Evolutionary conservation across 768 basidiomycete genomes (phyloP).

Genomic region (Lactarius sp.): DNA sequence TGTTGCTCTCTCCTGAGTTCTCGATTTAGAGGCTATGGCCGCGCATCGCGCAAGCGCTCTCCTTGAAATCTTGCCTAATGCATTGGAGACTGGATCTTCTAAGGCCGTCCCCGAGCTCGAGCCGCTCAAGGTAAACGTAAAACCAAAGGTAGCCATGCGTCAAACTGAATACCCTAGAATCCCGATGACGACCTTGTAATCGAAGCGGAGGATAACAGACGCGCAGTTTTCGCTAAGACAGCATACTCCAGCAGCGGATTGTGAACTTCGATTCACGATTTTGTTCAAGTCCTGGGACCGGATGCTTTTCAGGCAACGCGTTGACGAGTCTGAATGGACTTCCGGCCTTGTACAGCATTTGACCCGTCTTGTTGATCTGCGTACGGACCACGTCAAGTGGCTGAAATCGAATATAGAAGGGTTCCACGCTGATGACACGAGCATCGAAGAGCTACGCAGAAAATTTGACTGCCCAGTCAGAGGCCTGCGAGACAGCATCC

Average conservation of each 20-base stretch:
- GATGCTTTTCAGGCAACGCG: slow-evolving; percentile 32
- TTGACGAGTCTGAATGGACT: slow-evolving; percentile 42
- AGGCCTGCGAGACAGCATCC: slow-evolving; percentile 42
- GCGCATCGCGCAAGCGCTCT: slow-evolving; percentile 38
- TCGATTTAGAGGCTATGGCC: slow-evolving; percentile 27
- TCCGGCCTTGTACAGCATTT: slow-evolving; percentile 38
- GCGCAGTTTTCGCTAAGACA: slow-evolving; percentile 31
- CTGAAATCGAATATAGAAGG: slow-evolving; percentile 37
- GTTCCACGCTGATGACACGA: slow-evolving; percentile 42
- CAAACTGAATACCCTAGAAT: slow-evolving; percentile 36
- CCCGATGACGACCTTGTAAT: slow-evolving; percentile 45
- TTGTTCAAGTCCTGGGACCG: slow-evolving; percentile 33
- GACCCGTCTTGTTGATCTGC: slow-evolving; percentile 36
- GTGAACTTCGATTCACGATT: slow-evolving; percentile 29
- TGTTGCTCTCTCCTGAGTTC: neutral
- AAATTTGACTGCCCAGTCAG: slow-evolving; percentile 40
- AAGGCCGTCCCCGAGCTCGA: slow-evolving; percentile 44
- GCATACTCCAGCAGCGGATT: slow-evolving; percentile 22
- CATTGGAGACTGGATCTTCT: slow-evolving; percentile 44
- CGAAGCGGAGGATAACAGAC: slow-evolving; percentile 13
- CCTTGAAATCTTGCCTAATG: slow-evolving; percentile 39
- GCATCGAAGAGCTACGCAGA: slow-evolving; percentile 45
- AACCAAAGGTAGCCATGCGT: neutral
- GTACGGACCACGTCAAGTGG: slow-evolving; percentile 43
- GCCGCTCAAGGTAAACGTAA: slow-evolving; percentile 31